Percentiles rank a stretch among this genome's conserved stretches.
phyloP scores from a whole-genome alignment of 2,329 filamentous ascomycete genomes.

The Mycosphaerella arachidis region DNA sequence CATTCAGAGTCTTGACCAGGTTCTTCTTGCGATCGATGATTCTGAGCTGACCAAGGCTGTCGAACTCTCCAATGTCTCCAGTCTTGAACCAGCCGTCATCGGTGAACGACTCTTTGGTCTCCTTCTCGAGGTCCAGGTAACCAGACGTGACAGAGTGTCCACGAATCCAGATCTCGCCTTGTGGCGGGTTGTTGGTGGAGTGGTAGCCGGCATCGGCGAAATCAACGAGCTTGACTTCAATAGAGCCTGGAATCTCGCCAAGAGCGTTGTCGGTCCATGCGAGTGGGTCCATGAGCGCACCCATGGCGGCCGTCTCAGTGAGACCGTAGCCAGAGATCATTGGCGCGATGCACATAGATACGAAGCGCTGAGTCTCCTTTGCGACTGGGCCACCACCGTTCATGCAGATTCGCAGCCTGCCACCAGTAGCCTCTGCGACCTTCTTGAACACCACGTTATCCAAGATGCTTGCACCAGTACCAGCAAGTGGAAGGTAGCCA shows the following conservation, averaged over 20 bases:
- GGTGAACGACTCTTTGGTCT: slow-evolving; percentile 72
- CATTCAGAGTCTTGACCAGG: slow-evolving; percentile 88
- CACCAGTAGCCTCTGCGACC: slow-evolving; percentile 84
- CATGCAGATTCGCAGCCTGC: slow-evolving; percentile 81
- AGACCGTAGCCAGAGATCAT: slow-evolving; percentile 94
- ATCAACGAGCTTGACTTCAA: slow-evolving; percentile 90
- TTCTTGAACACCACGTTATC: slow-evolving; percentile 88
- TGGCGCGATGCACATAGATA: slow-evolving; percentile 86
- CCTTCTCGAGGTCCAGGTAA: slow-evolving; percentile 82
- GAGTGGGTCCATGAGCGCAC: slow-evolving; percentile 74
- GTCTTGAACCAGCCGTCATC: slow-evolving; percentile 95
- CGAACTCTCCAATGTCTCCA: slow-evolving; percentile 90
- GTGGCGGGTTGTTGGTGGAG: slow-evolving; percentile 68
- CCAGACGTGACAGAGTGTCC: slow-evolving; percentile 69
- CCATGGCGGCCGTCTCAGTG: slow-evolving; percentile 77
- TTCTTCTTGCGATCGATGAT: slow-evolving; percentile 99
- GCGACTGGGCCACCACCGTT: slow-evolving; percentile 91
- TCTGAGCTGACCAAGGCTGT: slow-evolving; percentile 70
- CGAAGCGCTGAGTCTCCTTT: slow-evolving; percentile 80
- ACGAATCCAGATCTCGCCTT: slow-evolving; percentile 89
- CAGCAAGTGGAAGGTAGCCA: slow-evolving; percentile 46
- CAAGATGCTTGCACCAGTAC: slow-evolving; percentile 58
- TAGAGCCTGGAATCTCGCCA: slow-evolving; percentile 69
- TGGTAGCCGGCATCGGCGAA: slow-evolving; percentile 84
- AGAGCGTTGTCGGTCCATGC: slow-evolving; percentile 75